phyloP scores from a whole-genome alignment of 179 eudicot species.

The Actinidia arguta region DNA sequence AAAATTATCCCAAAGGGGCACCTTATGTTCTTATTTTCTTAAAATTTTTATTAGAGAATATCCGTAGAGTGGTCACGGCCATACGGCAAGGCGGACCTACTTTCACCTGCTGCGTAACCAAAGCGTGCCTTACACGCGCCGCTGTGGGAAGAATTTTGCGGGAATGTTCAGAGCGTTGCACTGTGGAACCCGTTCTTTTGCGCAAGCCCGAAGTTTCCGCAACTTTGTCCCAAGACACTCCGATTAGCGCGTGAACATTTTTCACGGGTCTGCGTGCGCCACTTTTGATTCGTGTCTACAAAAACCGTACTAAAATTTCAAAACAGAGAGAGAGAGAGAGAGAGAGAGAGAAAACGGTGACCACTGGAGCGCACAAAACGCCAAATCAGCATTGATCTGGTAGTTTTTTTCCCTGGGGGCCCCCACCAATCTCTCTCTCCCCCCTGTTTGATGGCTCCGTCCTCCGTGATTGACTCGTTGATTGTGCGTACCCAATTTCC shows the following conservation, averaged over 20 bases:
- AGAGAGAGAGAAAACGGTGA: not conserved
- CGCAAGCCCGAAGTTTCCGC: not conserved
- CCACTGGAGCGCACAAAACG: not conserved
- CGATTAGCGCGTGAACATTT: not conserved
- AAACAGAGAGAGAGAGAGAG: not conserved
- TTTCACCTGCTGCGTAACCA: not conserved
- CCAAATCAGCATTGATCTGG: not conserved
- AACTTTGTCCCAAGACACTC: not conserved
- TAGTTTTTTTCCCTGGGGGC: not conserved
- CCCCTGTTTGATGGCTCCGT: slow-evolving; percentile 15
- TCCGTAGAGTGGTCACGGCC: not conserved
- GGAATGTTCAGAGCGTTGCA: not conserved
- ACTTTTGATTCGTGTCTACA: not conserved
- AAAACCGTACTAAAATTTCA: not conserved
- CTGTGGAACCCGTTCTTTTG: not conserved
- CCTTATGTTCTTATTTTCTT: too few relatives aligned
- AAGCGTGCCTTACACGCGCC: not conserved
- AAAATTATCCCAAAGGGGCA: too few relatives aligned
- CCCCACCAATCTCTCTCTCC: too few relatives aligned
- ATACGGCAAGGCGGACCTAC: not conserved
- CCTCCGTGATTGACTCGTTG: slow-evolving; percentile 16
- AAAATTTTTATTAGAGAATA: not conserved
- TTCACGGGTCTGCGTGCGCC: not conserved
- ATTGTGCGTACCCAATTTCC: too few relatives aligned
- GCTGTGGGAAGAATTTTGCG: not conserved